These are phyloP conservation scores for Heterobasidion irregulare DNA, from an alignment of 1,284 basidiomycete genomes.

Conservation along the genomic window DNA sequence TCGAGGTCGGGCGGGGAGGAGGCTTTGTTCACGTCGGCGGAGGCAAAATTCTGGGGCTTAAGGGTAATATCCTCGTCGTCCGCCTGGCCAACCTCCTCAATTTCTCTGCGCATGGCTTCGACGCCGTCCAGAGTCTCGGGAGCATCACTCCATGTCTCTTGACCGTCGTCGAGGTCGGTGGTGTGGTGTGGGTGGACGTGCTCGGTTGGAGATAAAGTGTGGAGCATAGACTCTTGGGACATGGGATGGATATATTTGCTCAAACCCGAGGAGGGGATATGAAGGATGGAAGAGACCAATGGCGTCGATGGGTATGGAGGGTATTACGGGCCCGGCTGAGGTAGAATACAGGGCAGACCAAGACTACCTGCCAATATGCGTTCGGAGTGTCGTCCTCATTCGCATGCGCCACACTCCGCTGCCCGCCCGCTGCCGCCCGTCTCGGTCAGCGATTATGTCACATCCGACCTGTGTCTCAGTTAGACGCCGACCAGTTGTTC, in stretches of 20 bases:
- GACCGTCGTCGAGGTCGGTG: constrained; percentile 1
- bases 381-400: too few relatives aligned
- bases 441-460: background rate
- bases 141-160: constrained; percentile 31
- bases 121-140: constrained; percentile 25
- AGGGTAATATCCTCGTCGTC: constrained; percentile 22
- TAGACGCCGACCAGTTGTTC: too few relatives aligned
- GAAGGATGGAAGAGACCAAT: background rate
- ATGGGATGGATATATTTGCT: background rate
- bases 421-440: background rate
- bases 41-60: constrained; percentile 25
- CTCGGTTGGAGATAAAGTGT: constrained; percentile 2
- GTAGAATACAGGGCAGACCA: background rate
- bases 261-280: background rate
- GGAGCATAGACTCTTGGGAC: constrained; percentile 10
- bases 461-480: too few relatives aligned
- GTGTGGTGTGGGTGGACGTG: background rate
- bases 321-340: background rate
- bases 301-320: background rate
- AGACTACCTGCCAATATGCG: too few relatives aligned
- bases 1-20: constrained; percentile 20
- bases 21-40: constrained; percentile 25
- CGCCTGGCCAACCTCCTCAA: constrained; percentile 18
- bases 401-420: background rate
- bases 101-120: constrained; percentile 26